Conservation (phyloP, 768 basidiomycete genomes). For the Vishniacozyma victoriae region DNA sequence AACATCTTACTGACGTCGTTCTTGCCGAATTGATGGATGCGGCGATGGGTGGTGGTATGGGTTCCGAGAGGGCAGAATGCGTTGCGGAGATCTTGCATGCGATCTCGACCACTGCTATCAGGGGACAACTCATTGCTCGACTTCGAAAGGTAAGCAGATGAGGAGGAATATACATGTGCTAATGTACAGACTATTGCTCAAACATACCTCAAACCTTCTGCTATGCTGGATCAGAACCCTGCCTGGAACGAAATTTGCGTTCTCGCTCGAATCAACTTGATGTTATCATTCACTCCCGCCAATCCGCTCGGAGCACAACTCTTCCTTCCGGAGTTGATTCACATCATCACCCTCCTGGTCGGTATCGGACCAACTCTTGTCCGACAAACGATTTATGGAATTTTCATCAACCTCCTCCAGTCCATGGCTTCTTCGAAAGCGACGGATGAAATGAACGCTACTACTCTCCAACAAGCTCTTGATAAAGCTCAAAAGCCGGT, state of each 20-base stretch:
- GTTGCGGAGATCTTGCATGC: conserved; percentile 68
- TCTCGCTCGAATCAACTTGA: conserved; percentile 66
- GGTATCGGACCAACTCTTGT: conserved; percentile 68
- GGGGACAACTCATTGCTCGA: conserved; percentile 70
- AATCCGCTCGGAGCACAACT: conserved; percentile 64
- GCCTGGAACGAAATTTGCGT: conserved; percentile 55
- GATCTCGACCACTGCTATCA: conserved; percentile 67
- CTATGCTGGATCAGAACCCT: conserved; percentile 55
- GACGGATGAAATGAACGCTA: conserved; percentile 27
- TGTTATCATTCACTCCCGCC: conserved; percentile 63
- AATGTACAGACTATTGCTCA: conserved; percentile 64
- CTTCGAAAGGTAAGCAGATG: conserved; percentile 61
- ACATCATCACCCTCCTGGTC: conserved; percentile 70
- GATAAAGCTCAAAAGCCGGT: conserved; percentile 58
- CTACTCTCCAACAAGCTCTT: conserved; percentile 57
- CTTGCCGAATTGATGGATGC: conserved; percentile 73
- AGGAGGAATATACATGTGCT: neutral
- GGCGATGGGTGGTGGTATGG: conserved; percentile 76
- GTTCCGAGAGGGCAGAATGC: conserved; percentile 66
- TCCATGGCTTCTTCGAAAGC: conserved; percentile 56
- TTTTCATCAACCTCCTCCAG: conserved; percentile 75
- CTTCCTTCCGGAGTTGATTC: conserved; percentile 74
- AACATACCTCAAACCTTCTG: conserved; percentile 61
- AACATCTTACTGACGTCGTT: conserved; percentile 62
- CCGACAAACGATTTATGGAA: conserved; percentile 73